These are phyloP conservation scores for Poa annua DNA, from an alignment of 176 grass and related monocot genomes.

Conservation along the genomic window DNA sequence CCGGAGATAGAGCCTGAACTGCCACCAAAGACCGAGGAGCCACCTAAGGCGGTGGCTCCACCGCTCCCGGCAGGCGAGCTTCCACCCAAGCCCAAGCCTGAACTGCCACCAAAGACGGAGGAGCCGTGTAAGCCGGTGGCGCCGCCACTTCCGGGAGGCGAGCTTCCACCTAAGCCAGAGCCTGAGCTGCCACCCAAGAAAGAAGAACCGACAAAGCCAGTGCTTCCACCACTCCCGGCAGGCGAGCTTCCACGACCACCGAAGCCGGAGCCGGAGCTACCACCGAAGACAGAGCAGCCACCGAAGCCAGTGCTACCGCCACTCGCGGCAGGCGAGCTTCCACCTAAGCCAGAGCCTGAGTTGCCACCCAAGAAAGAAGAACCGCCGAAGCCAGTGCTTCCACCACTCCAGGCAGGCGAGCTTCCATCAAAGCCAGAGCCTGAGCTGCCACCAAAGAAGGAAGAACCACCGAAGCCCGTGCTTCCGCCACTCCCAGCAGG, in stretches of 20 bases:
- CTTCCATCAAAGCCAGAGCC: neutral
- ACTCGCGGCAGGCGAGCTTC: neutral
- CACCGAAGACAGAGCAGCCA: neutral
- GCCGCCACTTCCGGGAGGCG: neutral
- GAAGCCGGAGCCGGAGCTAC: neutral
- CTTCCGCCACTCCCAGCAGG: neutral
- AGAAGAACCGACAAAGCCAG: neutral
- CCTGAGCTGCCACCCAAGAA: neutral
- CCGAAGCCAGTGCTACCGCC: neutral
- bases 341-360: neutral
- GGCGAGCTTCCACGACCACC: neutral
- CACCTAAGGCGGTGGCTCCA: neutral
- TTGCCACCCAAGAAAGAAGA: neutral
- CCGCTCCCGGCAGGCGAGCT: neutral
- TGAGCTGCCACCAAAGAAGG: neutral
- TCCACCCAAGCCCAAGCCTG: rapidly evolving
- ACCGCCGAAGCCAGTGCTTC: neutral
- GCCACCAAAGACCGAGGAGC: neutral
- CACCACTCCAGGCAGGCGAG: neutral
- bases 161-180: neutral
- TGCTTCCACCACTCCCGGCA: neutral
- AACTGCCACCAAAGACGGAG: neutral
- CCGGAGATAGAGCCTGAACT: neutral
- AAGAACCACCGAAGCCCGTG: neutral
- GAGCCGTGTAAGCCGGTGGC: neutral